Evolutionary conservation across 176 grass and related monocot species (phyloP), one percentile per base, ranked within the genome.

Genomic region (Paspalum notatum): DNA sequence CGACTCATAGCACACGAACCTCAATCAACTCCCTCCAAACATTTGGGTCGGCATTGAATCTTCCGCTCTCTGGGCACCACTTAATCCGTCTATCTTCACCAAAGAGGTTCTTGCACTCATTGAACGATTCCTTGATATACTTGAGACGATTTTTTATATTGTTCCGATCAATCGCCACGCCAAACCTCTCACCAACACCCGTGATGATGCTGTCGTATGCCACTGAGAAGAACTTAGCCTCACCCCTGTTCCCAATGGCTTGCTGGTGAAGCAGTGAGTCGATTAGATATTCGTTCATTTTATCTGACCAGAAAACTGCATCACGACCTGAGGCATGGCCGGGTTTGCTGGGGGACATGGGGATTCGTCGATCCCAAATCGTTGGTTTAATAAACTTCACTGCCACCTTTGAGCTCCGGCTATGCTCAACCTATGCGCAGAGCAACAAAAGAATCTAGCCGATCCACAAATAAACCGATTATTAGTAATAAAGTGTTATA

Each of bases 61-160:
- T 85, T 60, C 68, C 63, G 72, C 56, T 78, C n/a, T 40, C 22
- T 5, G 78, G 9, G 12, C 51, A 72, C 87, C 87, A 85, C 27
- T 26, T 81, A 71, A 89, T 21, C 49, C 83, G 57, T 17, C 7
- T 77, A 49, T 89, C 39, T 58, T 85, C 79, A 14, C 79, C 55
- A 8, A 89, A 40, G 16, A 89, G 40, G 66, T 66, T 82, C 48
- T 71, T 74, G 7, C 87, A 89, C 62, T 89, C 87, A 58, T 82
- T 49, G 58, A 89, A 85, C 1, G n/a, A 52, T 16, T 85, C 83
- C 72, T 89, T 89, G 57, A 89, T 71, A 65, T 62, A 41, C 49
- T 89, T 89, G 17, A 89, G 78, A 25, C 87, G 82, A 49, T 85
- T 89, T 79, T 85, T 89, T n/a, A 89, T 85, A 61, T 89, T 81